Evolutionary conservation across 371 early-diverging fungal genomes (phyloP).

Genomic region (Mucor lusitanicus): DNA sequence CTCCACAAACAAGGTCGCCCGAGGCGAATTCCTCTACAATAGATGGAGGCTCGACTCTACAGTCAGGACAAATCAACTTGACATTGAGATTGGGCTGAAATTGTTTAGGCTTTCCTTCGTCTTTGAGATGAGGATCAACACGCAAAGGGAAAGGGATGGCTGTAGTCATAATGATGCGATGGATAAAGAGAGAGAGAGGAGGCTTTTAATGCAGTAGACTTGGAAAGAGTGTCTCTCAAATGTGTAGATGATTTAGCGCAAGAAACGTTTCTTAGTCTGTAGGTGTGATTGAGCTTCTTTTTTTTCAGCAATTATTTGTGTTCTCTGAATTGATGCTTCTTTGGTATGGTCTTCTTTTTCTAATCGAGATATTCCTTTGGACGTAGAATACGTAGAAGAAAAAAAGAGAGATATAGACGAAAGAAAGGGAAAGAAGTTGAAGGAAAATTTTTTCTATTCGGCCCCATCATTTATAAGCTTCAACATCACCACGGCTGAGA

Average conservation of each 20-base stretch:
- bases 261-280: background rate
- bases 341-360: background rate
- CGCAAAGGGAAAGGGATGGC: constrained; percentile 39
- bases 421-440: background rate
- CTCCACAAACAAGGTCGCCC: constrained; percentile 93
- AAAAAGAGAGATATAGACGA: background rate
- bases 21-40: constrained; percentile 96
- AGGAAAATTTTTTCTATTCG: background rate
- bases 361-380: background rate
- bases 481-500: background rate
- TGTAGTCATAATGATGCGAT: constrained; percentile 24
- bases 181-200: background rate
- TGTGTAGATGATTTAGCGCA: background rate
- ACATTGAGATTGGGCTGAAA: constrained; percentile 66
- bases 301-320: background rate
- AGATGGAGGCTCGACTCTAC: constrained; percentile 85
- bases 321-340: background rate
- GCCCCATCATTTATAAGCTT: background rate
- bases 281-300: background rate
- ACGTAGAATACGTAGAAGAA: background rate
- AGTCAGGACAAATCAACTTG: constrained; percentile 77
- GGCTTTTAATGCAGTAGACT: background rate
- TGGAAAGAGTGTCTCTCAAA: background rate
- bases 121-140: constrained; percentile 27
- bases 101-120: constrained; percentile 25